phyloP scores from a whole-genome alignment of 2,329 filamentous ascomycete genomes.

The Hypoxylon sp. region DNA sequence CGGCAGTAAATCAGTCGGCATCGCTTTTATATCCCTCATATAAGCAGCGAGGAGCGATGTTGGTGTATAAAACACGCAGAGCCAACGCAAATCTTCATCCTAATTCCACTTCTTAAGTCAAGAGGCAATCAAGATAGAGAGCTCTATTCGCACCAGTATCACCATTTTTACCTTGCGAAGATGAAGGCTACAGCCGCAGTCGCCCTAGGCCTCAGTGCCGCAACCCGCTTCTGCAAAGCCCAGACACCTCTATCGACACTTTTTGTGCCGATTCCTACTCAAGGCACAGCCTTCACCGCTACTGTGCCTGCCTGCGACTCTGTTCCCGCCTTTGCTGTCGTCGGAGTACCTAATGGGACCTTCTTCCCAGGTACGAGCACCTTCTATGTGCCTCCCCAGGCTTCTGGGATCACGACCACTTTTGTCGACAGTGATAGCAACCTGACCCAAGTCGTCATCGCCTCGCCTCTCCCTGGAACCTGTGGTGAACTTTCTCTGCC shows the following conservation, averaged over 20 bases:
- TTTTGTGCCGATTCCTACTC: constrained; percentile 23
- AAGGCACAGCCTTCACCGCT: constrained; percentile 25
- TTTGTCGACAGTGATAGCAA: constrained; percentile 24
- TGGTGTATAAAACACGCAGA: background rate
- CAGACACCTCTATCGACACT: constrained; percentile 16
- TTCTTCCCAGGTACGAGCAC: constrained; percentile 31
- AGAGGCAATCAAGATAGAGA: constrained; percentile 6
- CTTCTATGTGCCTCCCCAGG: constrained; percentile 29
- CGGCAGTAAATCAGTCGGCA: background rate
- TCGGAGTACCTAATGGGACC: constrained; percentile 32
- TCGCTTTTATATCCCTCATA: background rate
- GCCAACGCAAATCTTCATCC: background rate
- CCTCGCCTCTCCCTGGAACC: constrained; percentile 18
- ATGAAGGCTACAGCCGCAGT: constrained; percentile 17
- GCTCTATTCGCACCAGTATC: background rate
- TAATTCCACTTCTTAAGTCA: constrained; percentile 5
- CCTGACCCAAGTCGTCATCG: constrained; percentile 31
- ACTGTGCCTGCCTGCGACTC: constrained; percentile 26
- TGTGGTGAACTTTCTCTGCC: constrained; percentile 11
- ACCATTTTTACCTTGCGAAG: background rate
- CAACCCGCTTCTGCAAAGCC: constrained; percentile 7
- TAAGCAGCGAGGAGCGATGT: constrained; percentile 1
- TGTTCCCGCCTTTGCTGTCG: constrained; percentile 27
- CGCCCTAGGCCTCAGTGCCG: constrained; percentile 3
- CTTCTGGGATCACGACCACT: constrained; percentile 11